Conservation (phyloP, 805 yeast species). For the Candida ipomoeae region DNA sequence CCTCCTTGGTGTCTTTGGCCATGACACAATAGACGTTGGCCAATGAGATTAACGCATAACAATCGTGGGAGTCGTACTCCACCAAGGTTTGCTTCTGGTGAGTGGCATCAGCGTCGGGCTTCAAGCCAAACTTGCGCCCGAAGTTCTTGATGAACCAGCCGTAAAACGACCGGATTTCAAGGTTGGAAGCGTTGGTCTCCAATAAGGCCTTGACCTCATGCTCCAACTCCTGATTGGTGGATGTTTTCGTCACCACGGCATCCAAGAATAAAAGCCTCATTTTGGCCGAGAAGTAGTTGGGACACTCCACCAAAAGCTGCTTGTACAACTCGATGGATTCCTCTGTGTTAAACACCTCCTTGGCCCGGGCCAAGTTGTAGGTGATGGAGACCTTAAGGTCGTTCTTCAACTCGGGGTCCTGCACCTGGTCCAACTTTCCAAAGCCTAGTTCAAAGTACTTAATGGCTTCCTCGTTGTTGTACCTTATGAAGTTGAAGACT, state of each 20-base stretch:
- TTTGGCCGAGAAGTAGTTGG: conserved; percentile 71
- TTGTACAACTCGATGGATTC: conserved; percentile 49
- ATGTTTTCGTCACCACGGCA: conserved; percentile 38
- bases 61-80: conserved; percentile 79
- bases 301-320: conserved; percentile 53
- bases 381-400: conserved; percentile 32
- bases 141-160: conserved; percentile 79
- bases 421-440: conserved; percentile 29
- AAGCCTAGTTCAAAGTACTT: conserved; percentile 50
- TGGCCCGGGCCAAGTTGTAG: conserved; percentile 75
- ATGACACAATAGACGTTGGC: conserved; percentile 82
- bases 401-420: conserved; percentile 31
- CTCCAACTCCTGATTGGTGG: conserved; percentile 43
- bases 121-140: conserved; percentile 47
- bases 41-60: conserved; percentile 82
- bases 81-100: conserved; percentile 85
- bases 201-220: conserved; percentile 55
- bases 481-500: conserved; percentile 68
- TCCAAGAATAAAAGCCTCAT: conserved; percentile 65
- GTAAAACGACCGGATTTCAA: conserved; percentile 85
- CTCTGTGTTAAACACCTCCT: conserved; percentile 42
- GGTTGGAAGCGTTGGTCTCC: conserved; percentile 49
- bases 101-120: conserved; percentile 59
- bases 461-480: conserved; percentile 55
- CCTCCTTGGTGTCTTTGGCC: conserved; percentile 67